Evolutionary conservation across 306 rosid species (phyloP).

Genomic region (Luffa aegyptiaca): DNA sequence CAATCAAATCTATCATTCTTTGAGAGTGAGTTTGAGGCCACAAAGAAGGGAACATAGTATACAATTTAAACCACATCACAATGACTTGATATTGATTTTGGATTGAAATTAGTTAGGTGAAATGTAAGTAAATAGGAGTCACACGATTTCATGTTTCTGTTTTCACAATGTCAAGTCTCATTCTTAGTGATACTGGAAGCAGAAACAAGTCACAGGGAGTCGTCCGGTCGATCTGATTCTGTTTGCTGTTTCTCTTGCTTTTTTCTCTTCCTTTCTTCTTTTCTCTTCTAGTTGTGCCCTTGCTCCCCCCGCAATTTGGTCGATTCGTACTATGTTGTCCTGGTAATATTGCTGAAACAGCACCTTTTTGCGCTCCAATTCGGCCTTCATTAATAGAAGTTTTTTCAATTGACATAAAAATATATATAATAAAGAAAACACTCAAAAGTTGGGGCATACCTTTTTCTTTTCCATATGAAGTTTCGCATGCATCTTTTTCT

Average conservation of each 20-base stretch:
- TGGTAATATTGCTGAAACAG: constrained; percentile 24
- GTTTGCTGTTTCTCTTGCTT: constrained; percentile 34
- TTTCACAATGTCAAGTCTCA: neutral
- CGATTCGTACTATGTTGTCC: constrained; percentile 40
- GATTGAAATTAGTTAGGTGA: neutral
- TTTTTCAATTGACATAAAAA: neutral
- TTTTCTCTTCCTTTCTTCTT: constrained; percentile 33
- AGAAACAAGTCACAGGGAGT: constrained; percentile 39
- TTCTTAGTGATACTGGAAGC: constrained; percentile 40
- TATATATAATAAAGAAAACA: neutral
- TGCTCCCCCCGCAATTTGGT: constrained; percentile 47
- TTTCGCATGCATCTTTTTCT: constrained; percentile 48
- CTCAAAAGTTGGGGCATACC: constrained; percentile 13
- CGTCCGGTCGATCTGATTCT: constrained; percentile 29
- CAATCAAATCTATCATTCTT: neutral
- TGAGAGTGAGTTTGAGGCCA: neutral
- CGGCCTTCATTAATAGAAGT: constrained; percentile 24
- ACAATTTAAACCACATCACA: neutral
- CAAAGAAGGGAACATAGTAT: neutral
- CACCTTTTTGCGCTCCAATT: constrained; percentile 39
- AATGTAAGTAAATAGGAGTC: neutral
- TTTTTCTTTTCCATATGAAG: constrained; percentile 36
- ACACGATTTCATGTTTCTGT: constrained; percentile 1
- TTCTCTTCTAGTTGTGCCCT: constrained; percentile 40
- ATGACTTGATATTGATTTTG: neutral